phyloP scores from a whole-genome alignment of 495 filamentous ascomycete species.

The Cudoniella acicularis region DNA sequence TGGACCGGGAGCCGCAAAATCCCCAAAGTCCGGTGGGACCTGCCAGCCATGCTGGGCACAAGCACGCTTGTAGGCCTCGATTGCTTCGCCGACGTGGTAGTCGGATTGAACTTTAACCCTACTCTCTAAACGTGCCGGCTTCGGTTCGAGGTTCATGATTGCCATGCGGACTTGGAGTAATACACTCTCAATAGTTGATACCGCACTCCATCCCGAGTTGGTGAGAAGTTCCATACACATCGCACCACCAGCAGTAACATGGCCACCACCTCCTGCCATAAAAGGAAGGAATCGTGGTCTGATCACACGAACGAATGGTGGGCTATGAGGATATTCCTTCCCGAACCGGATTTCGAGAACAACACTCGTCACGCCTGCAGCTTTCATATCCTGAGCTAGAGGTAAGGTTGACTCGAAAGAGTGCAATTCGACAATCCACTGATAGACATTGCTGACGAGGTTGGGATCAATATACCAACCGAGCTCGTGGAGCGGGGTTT shows the following conservation, averaged over 20 bases:
- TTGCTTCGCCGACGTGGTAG: constrained; percentile 68
- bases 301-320: constrained; percentile 84
- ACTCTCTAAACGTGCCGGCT: constrained; percentile 64
- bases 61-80: constrained; percentile 68
- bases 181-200: constrained; percentile 71
- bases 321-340: constrained; percentile 66
- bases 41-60: constrained; percentile 64
- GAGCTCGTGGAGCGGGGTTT: constrained; percentile 60
- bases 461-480: constrained; percentile 79
- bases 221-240: constrained; percentile 93
- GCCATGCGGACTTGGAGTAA: constrained; percentile 80
- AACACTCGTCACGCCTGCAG: constrained; percentile 55
- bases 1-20: constrained; percentile 10
- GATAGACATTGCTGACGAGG: constrained; percentile 64
- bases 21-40: constrained; percentile 35
- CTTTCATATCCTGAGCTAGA: constrained; percentile 72
- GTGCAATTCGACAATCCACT: constrained; percentile 92
- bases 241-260: constrained; percentile 83
- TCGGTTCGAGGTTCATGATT: constrained; percentile 61
- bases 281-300: constrained; percentile 76
- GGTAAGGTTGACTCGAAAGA: constrained; percentile 69
- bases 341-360: constrained; percentile 81
- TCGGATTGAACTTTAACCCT: constrained; percentile 28
- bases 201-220: constrained; percentile 74
- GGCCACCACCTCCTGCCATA: constrained; percentile 71